Evolutionary conservation across 2,329 filamentous ascomycete species (phyloP), one percentile per base, ranked within the genome.

Genomic region (Penicillium sp.): DNA sequence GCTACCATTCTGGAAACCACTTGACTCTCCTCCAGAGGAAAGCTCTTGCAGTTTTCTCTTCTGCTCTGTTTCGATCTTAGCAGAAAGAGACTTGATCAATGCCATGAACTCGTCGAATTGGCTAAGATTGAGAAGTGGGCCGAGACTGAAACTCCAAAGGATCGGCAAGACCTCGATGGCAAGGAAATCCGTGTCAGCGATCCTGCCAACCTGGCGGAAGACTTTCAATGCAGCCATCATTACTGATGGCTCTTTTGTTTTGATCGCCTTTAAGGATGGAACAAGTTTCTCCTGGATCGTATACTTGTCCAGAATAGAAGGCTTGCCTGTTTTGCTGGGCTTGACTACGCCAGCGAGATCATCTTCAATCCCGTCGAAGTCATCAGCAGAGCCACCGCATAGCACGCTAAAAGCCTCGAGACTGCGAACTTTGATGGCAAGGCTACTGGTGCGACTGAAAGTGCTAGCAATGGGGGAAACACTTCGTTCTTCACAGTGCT

Each of bases 211-310:
- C 45, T 96, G 88, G 45, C 83, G 84, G 59, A 97, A 85, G 1
- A 96, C 90, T 50, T 86, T 87, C 31, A 97, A 78, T 0, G 91
- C 88, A 6, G 93, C 92, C 79, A 97, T 88, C 89, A 97, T 97
- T 9, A 99, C 94, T 7, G 91, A 92, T 0, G 94, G 94, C 70
- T 99, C 94, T 69, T 96, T 97, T 0, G 94, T 99, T 74, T 96
- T 97, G 76, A 99, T 97, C 2, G 81, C 91, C 66, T 89, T 91
- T 55, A 99, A 80, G 4, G 97, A 76, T 0, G 94, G 94, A 0
- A 97, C 83, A 31, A 99, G 89, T 76, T 96, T 97, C 69, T 99
- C 94, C 70, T 99, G 94, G 76, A 99, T 93, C 0, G 94, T 97
- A 67, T 94, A 97, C 71, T 97, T 97, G 76, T 99, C 94, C 26